Evolutionary conservation across 2,329 filamentous ascomycete genomes (phyloP).

Genomic region (Metarhizium anisopliae): DNA sequence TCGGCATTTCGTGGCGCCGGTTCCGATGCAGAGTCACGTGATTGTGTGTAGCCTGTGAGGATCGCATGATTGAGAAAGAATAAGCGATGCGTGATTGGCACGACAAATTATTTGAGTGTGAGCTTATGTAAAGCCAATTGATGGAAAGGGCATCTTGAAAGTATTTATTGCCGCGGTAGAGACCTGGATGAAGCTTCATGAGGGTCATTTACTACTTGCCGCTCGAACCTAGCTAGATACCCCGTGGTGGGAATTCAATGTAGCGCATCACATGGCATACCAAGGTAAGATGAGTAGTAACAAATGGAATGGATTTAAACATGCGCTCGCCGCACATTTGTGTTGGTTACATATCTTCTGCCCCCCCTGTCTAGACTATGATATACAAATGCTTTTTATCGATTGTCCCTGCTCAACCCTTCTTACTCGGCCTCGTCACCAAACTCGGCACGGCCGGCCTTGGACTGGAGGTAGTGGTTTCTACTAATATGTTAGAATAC

Average conservation of each 20-base stretch:
- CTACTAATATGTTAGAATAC: slow-evolving; percentile 28
- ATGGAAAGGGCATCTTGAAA: not conserved
- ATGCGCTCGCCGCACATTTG: slow-evolving; percentile 2
- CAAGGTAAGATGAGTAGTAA: not conserved
- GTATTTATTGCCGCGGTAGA: too few species aligned
- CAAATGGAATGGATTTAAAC: slow-evolving; percentile 14
- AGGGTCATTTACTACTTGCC: too few species aligned
- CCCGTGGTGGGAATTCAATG: too few species aligned
- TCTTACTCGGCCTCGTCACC: slow-evolving; percentile 32
- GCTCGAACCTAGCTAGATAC: too few species aligned
- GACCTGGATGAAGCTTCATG: too few species aligned
- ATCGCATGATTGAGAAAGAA: not conserved
- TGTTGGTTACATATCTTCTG: slow-evolving; percentile 24
- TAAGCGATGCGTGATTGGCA: not conserved
- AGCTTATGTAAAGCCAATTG: not conserved
- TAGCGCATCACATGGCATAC: too few species aligned
- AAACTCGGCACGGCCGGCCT: slow-evolving; percentile 56
- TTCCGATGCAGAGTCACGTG: slow-evolving; percentile 14
- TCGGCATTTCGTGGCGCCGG: slow-evolving; percentile 24
- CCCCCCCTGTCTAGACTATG: slow-evolving; percentile 29
- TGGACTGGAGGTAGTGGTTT: slow-evolving; percentile 76
- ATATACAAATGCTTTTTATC: slow-evolving; percentile 25
- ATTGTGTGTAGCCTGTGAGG: not conserved
- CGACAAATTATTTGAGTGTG: not conserved
- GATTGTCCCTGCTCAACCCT: slow-evolving; percentile 8